Conservation (phyloP, 805 yeast species). For the Ogataea polymorpha region DNA sequence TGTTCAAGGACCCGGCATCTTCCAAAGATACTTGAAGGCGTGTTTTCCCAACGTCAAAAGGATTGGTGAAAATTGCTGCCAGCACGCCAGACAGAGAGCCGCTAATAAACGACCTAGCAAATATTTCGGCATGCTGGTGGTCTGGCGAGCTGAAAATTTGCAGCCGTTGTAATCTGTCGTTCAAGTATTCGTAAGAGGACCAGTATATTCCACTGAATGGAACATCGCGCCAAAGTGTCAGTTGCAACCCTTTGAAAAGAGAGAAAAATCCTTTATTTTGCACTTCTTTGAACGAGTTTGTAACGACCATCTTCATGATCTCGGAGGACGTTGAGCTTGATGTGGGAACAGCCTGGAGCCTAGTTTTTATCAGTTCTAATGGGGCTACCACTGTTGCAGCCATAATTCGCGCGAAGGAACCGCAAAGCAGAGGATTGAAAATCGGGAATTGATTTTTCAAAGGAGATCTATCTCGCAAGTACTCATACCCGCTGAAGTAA, state of each 20-base stretch:
- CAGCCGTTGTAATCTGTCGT: slow-evolving; percentile 30
- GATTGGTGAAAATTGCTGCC: slow-evolving; percentile 87
- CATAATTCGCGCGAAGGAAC: slow-evolving; percentile 74
- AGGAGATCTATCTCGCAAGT: slow-evolving; percentile 73
- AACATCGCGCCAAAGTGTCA: slow-evolving; percentile 95
- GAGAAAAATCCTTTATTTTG: slow-evolving; percentile 55
- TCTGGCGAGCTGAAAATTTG: slow-evolving; percentile 15
- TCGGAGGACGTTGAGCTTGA: slow-evolving; percentile 34
- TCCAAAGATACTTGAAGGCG: slow-evolving; percentile 69
- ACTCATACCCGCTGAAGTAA: slow-evolving; percentile 91
- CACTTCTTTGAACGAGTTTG: slow-evolving; percentile 40
- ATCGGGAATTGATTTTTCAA: slow-evolving; percentile 34
- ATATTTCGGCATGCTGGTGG: slow-evolving; percentile 35
- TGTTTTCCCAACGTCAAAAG: slow-evolving; percentile 97
- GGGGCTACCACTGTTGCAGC: slow-evolving; percentile 89
- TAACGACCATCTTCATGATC: slow-evolving; percentile 45
- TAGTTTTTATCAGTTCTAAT: slow-evolving; percentile 78
- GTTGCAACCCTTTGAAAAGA: slow-evolving; percentile 77
- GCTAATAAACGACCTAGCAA: slow-evolving; percentile 64
- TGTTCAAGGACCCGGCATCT: slow-evolving; percentile 19
- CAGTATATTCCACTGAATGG: slow-evolving; percentile 96
- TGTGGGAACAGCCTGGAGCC: slow-evolving; percentile 84
- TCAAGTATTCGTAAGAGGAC: slow-evolving; percentile 71
- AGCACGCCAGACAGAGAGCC: slow-evolving; percentile 83
- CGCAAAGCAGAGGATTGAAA: slow-evolving; percentile 78